phyloP scores from a whole-genome alignment of 768 basidiomycete species.

The Nidularia sp. region DNA sequence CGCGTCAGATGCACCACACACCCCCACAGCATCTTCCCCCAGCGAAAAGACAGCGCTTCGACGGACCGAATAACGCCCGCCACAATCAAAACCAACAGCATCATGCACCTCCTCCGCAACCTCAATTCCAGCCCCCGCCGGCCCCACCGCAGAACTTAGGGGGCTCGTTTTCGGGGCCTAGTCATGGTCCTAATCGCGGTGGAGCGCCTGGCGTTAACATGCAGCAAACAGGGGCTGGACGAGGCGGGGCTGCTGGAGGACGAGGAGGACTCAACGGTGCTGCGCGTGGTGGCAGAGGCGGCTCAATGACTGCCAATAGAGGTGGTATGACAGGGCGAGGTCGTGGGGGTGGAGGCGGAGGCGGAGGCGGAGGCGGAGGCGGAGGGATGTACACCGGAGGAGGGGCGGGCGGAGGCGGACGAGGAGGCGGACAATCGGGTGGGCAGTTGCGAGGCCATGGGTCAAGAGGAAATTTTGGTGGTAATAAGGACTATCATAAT shows the following conservation, averaged over 20 bases:
- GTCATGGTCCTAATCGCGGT: conserved; percentile 28
- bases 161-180: conserved; percentile 27
- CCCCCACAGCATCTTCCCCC: conserved; percentile 85
- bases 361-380: conserved; percentile 35
- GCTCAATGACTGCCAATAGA: conserved; percentile 41
- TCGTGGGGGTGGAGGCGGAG: conserved; percentile 32
- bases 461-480: conserved; percentile 63
- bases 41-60: conserved; percentile 87
- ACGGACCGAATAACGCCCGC: conserved; percentile 60
- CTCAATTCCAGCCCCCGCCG: conserved; percentile 62
- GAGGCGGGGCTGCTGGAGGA: conserved; percentile 38
- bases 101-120: conserved; percentile 52
- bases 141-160: conserved; percentile 37
- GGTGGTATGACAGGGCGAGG: conserved; percentile 38
- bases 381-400: conserved; percentile 29
- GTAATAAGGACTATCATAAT: conserved; percentile 57
- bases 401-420: conserved; percentile 32
- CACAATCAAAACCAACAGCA: conserved; percentile 43
- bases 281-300: conserved; percentile 49
- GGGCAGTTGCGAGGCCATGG: conserved; percentile 57
- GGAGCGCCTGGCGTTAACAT: conserved; percentile 31
- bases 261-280: conserved; percentile 43
- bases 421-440: conserved; percentile 40
- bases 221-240: conserved; percentile 24
- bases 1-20: conserved; percentile 53